Evolutionary conservation across 306 rosid species (phyloP).

Genomic region (Cucurbita argyrosperma): DNA sequence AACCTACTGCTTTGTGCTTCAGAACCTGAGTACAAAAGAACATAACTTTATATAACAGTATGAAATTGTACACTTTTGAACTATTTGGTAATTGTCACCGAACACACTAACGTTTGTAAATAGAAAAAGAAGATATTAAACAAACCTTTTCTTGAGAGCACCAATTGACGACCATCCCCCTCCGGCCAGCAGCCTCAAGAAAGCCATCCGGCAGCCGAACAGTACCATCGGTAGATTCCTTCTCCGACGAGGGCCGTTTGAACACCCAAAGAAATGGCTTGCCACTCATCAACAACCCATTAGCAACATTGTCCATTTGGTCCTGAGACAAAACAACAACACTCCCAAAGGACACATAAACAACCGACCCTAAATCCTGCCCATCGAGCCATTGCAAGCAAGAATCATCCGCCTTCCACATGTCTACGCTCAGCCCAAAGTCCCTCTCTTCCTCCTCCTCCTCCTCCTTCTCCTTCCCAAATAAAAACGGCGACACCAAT

Average conservation of each 20-base stretch:
- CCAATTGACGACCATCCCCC: conserved; percentile 37
- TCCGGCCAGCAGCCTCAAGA: conserved; percentile 20
- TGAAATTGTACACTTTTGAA: no score
- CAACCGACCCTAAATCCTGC: conserved; percentile 16
- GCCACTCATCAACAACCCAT: conserved; percentile 26
- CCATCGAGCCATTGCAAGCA: conserved; percentile 35
- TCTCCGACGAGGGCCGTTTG: conserved; percentile 12
- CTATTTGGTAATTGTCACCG: no score
- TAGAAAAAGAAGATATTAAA: neutral
- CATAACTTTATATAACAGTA: no score
- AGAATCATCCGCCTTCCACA: conserved; percentile 35
- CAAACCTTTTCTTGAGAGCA: conserved; percentile 30
- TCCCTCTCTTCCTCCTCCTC: neutral
- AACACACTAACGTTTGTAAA: no score
- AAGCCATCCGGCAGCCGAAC: conserved; percentile 14
- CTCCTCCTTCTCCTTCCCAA: conserved; percentile 27
- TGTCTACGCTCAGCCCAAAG: conserved; percentile 12
- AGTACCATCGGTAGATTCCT: neutral
- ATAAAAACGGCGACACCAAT: conserved; percentile 27
- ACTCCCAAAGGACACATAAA: conserved; percentile 48
- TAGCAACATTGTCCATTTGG: conserved; percentile 26
- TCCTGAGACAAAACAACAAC: conserved; percentile 15
- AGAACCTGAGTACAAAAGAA: neutral
- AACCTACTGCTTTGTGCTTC: conserved; percentile 37
- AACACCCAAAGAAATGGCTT: conserved; percentile 46